Evolutionary conservation across 2,329 filamentous ascomycete species (phyloP).

Genomic region (Cercospora brassicicola): DNA sequence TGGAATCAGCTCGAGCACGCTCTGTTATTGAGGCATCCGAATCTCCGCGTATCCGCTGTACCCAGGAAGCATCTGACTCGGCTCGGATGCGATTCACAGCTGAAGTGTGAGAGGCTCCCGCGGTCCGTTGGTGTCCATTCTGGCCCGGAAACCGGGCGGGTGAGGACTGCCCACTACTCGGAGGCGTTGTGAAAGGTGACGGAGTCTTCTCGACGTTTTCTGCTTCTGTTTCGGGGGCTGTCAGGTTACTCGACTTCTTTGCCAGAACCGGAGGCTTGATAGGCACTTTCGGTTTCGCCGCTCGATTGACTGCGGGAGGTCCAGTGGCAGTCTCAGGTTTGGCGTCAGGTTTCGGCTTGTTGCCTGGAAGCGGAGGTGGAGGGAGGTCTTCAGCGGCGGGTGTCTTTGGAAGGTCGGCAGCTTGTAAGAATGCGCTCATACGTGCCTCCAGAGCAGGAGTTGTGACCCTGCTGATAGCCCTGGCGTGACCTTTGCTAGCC

Average conservation of each 20-base stretch:
- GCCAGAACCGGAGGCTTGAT: constrained; percentile 33
- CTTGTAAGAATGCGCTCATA: constrained; percentile 39
- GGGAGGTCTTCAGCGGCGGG: constrained; percentile 4
- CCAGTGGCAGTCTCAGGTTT: constrained; percentile 37
- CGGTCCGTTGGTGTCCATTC: neutral
- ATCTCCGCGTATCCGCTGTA: constrained; percentile 30
- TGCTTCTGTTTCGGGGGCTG: constrained; percentile 45
- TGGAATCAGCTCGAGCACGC: constrained; percentile 30
- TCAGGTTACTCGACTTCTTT: constrained; percentile 29
- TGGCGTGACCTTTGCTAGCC: constrained; percentile 38
- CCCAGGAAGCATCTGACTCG: constrained; percentile 34
- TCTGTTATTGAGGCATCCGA: constrained; percentile 32
- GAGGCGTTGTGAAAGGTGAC: constrained; percentile 86
- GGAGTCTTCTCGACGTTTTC: constrained; percentile 48
- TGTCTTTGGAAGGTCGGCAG: constrained; percentile 23
- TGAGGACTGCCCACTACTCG: constrained; percentile 65
- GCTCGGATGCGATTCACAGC: constrained; percentile 31
- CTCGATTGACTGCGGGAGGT: constrained; percentile 77
- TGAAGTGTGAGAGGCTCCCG: neutral
- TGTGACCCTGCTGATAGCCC: constrained; percentile 43
- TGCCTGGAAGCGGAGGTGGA: constrained; percentile 1
- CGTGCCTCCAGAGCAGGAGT: constrained; percentile 46
- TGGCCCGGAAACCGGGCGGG: constrained; percentile 26
- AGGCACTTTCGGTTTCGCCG: constrained; percentile 71
- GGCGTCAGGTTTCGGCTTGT: constrained; percentile 6